Conservation (phyloP, 176 grass and related monocot genomes). For the Bolboschoenus planiculmis region DNA sequence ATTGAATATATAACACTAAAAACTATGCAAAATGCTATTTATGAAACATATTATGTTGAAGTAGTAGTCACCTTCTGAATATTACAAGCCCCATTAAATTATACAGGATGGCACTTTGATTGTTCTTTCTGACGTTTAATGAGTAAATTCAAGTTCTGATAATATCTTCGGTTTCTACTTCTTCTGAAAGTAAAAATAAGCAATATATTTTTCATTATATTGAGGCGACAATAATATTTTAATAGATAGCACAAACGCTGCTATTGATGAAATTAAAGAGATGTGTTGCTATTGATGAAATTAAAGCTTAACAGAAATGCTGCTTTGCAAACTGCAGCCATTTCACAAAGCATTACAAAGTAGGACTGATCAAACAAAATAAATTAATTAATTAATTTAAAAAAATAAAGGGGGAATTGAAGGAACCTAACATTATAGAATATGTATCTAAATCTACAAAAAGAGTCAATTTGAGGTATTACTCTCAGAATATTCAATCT, state of each 20-base stretch:
- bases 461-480: background rate
- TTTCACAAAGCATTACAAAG: background rate
- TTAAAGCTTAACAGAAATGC: background rate
- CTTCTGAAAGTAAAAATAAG: too few relatives aligned
- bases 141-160: too few relatives aligned
- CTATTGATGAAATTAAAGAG: background rate
- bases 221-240: too few relatives aligned
- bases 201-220: too few relatives aligned
- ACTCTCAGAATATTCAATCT: background rate
- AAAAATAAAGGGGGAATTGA: background rate
- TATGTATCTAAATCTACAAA: background rate
- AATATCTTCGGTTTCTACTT: too few relatives aligned
- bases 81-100: too few relatives aligned
- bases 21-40: too few relatives aligned
- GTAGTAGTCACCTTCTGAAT: too few relatives aligned
- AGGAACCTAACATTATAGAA: background rate
- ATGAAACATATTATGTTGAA: too few relatives aligned
- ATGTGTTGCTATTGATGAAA: background rate
- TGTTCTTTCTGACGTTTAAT: too few relatives aligned
- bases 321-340: background rate
- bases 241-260: background rate
- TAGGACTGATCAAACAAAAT: background rate
- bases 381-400: background rate
- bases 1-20: too few relatives aligned
- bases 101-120: too few relatives aligned